A percentile compares a stretch with the other conserved stretches of the same genome.
Conservation (phyloP, 2,329 filamentous ascomycete species). For the Colletotrichum musicola region DNA sequence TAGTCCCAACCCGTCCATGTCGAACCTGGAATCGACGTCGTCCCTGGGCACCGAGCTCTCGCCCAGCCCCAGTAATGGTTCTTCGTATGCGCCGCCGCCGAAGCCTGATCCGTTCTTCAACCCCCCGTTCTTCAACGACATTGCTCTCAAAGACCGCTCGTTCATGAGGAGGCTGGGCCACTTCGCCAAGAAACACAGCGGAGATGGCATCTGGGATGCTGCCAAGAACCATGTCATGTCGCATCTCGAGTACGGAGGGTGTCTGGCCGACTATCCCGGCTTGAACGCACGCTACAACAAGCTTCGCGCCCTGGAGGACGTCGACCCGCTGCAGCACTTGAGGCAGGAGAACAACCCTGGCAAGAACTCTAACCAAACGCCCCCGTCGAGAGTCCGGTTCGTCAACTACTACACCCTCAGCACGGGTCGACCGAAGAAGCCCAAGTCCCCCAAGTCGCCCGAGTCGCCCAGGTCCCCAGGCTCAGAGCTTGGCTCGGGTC, state of each 20-base stretch:
- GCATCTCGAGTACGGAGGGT: slow-evolving; percentile 85
- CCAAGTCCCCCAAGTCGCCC: slow-evolving; percentile 46
- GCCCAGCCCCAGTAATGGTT: slow-evolving; percentile 22
- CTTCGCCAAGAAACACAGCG: slow-evolving; percentile 84
- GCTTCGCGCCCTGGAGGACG: slow-evolving; percentile 79
- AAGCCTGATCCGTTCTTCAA: slow-evolving; percentile 76
- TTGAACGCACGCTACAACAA: slow-evolving; percentile 78
- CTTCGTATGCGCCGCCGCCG: slow-evolving; percentile 35
- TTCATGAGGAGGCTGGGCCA: slow-evolving; percentile 77
- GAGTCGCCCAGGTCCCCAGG: slow-evolving; percentile 21
- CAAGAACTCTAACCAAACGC: slow-evolving; percentile 46
- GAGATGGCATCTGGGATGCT: slow-evolving; percentile 76
- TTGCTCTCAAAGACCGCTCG: slow-evolving; percentile 75
- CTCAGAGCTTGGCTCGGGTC: background rate
- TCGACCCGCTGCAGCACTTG: slow-evolving; percentile 64
- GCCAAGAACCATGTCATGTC: slow-evolving; percentile 81
- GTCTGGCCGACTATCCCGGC: slow-evolving; percentile 80
- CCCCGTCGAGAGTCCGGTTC: slow-evolving; percentile 75
- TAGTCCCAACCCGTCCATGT: slow-evolving; percentile 44
- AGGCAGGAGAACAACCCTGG: slow-evolving; percentile 39
- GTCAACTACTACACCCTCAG: slow-evolving; percentile 94
- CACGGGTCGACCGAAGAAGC: slow-evolving; percentile 74
- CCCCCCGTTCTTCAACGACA: slow-evolving; percentile 81
- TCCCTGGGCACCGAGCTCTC: slow-evolving; percentile 41
- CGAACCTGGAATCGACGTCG: slow-evolving; percentile 42